Percentiles rank a stretch among this genome's conserved stretches.
phyloP scores from a whole-genome alignment of 1,284 basidiomycete species.

The Cryptococcus jaspeensis region DNA sequence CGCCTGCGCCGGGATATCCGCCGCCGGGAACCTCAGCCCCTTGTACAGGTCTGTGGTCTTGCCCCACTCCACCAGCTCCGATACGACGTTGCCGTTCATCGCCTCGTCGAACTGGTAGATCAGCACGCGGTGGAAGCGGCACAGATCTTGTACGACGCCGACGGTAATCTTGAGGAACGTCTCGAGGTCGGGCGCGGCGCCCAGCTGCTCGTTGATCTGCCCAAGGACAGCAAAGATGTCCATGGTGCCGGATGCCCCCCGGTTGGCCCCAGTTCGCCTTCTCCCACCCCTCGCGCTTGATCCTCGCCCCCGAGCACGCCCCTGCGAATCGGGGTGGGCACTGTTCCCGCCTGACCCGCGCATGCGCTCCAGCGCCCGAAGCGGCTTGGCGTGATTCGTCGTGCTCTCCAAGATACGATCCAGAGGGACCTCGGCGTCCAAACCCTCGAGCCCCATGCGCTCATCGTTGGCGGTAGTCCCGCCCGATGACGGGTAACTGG shows the following conservation, averaged over 20 bases:
- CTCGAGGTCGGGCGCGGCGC: conserved; percentile 66
- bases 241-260: conserved; percentile 59
- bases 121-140: conserved; percentile 81
- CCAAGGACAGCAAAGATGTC: conserved; percentile 76
- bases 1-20: conserved; percentile 61
- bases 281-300: conserved; percentile 1
- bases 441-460: conserved; percentile 42
- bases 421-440: conserved; percentile 52
- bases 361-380: conserved; percentile 70
- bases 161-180: conserved; percentile 74
- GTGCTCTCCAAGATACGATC: conserved; percentile 74
- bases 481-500: too few relatives aligned
- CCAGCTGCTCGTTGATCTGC: conserved; percentile 83
- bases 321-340: conserved; percentile 11
- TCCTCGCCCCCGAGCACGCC: conserved; percentile 9
- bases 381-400: conserved; percentile 67
- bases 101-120: conserved; percentile 67
- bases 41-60: conserved; percentile 75
- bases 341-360: conserved; percentile 55
- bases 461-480: not conserved
- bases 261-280: conserved; percentile 3
- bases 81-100: conserved; percentile 68
- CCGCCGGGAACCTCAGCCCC: conserved; percentile 57
- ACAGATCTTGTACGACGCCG: conserved; percentile 77
- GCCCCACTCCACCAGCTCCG: conserved; percentile 80